These are phyloP conservation scores for Ensete ventricosum DNA, from an alignment of 176 grass and related monocot species.

Conservation along the genomic window DNA sequence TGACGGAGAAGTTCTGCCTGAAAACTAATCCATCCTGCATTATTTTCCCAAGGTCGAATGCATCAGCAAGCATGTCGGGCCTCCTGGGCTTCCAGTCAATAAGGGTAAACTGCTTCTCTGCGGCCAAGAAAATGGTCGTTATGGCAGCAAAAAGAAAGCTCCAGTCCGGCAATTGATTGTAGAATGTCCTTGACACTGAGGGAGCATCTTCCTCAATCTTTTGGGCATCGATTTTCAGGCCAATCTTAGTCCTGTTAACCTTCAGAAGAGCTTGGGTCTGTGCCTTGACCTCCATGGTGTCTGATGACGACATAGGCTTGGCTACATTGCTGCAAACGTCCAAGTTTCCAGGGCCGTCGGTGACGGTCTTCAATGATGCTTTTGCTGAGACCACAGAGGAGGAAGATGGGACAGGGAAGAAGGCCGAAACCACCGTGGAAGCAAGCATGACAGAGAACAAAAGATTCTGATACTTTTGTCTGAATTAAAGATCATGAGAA, in stretches of 20 bases:
- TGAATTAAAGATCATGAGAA: neutral
- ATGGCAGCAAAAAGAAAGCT: conserved; percentile 91
- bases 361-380: conserved; percentile 31
- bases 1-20: conserved; percentile 87
- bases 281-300: conserved; percentile 51
- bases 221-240: conserved; percentile 29
- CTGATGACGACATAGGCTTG: conserved; percentile 41
- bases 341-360: conserved; percentile 41
- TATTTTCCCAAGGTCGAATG: conserved; percentile 77
- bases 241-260: conserved; percentile 68
- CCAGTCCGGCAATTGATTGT: conserved; percentile 87
- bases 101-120: conserved; percentile 90
- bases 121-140: conserved; percentile 84
- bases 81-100: conserved; percentile 86
- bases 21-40: conserved; percentile 80
- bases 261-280: conserved; percentile 70
- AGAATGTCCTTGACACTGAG: conserved; percentile 67
- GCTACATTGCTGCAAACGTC: conserved; percentile 49
- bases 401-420: conserved; percentile 48
- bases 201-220: conserved; percentile 29
- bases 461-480: neutral
- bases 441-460: conserved; percentile 38
- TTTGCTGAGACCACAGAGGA: conserved; percentile 19
- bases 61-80: conserved; percentile 89
- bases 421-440: conserved; percentile 38